Evolutionary conservation across 116 monocot species (phyloP).

Genomic region (Papilionanthe hybrid): DNA sequence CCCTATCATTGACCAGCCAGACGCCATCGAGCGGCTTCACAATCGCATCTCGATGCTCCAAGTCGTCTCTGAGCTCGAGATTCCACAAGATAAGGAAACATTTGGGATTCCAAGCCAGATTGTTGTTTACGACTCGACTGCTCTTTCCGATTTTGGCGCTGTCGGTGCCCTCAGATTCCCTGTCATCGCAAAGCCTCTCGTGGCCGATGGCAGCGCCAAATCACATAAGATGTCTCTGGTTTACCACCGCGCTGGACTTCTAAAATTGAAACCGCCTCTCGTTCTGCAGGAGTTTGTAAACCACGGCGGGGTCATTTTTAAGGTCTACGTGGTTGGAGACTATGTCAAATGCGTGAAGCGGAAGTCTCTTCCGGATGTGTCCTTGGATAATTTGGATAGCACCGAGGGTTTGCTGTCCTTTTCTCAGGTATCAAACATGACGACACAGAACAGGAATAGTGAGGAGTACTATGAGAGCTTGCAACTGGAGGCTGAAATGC

Average conservation of each 20-base stretch:
- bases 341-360: conserved; percentile 32
- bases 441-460: conserved; percentile 16
- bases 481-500: conserved; percentile 62
- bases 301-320: conserved; percentile 34
- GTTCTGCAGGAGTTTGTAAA: conserved; percentile 34
- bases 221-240: conserved; percentile 32
- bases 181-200: conserved; percentile 26
- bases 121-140: conserved; percentile 22
- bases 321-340: conserved; percentile 34
- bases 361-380: conserved; percentile 27
- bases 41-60: conserved; percentile 82
- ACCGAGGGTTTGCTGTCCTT: conserved; percentile 55
- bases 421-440: conserved; percentile 81
- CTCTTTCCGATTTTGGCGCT: conserved; percentile 18
- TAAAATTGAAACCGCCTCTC: conserved; percentile 31
- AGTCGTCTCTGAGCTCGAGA: conserved; percentile 44
- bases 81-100: conserved; percentile 18
- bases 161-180: conserved; percentile 23
- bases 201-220: conserved; percentile 28
- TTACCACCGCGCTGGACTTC: conserved; percentile 19
- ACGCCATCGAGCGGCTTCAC: conserved; percentile 58
- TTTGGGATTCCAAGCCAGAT: conserved; percentile 32
- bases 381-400: conserved; percentile 27
- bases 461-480: conserved; percentile 35
- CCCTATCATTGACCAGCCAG: conserved; percentile 55